phyloP scores from a whole-genome alignment of 2,329 filamentous ascomycete genomes.

The Fusarium annulatum region DNA sequence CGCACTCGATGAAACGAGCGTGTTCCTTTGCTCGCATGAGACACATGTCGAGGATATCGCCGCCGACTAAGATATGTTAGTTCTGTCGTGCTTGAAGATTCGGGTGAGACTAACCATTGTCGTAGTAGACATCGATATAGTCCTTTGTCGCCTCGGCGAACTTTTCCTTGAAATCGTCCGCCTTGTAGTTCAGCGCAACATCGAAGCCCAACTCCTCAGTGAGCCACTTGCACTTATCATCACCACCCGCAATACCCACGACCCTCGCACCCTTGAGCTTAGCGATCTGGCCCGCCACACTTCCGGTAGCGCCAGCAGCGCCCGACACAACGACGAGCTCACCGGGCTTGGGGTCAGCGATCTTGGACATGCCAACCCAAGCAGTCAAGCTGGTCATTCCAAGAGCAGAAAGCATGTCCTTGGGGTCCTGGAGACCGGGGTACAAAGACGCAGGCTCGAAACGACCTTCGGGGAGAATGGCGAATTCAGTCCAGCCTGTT shows the following conservation, averaged over 20 bases:
- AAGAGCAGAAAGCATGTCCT: slow-evolving; percentile 70
- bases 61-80: slow-evolving; percentile 62
- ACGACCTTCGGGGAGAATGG: slow-evolving; percentile 65
- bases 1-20: slow-evolving; percentile 79
- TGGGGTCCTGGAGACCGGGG: slow-evolving; percentile 56
- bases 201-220: slow-evolving; percentile 74
- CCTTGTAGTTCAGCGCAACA: slow-evolving; percentile 76
- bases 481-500: slow-evolving; percentile 75
- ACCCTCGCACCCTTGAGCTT: slow-evolving; percentile 75
- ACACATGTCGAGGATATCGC: slow-evolving; percentile 75
- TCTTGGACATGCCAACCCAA: slow-evolving; percentile 77
- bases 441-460: slow-evolving; percentile 55
- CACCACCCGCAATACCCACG: slow-evolving; percentile 72
- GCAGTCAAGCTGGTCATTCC: slow-evolving; percentile 79
- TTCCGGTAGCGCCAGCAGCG: slow-evolving; percentile 82
- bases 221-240: slow-evolving; percentile 76
- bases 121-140: slow-evolving; percentile 77
- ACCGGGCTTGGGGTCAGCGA: slow-evolving; percentile 74
- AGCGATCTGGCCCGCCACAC: slow-evolving; percentile 80
- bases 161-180: slow-evolving; percentile 67
- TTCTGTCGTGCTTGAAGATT: accelerated
- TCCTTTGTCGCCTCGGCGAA: slow-evolving; percentile 68
- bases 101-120: slow-evolving; percentile 61
- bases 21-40: slow-evolving; percentile 70
- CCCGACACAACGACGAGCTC: slow-evolving; percentile 83